These are phyloP conservation scores for Coccomyxa sp. DNA, from an alignment of 139 green algal genomes.

Conservation along the genomic window DNA sequence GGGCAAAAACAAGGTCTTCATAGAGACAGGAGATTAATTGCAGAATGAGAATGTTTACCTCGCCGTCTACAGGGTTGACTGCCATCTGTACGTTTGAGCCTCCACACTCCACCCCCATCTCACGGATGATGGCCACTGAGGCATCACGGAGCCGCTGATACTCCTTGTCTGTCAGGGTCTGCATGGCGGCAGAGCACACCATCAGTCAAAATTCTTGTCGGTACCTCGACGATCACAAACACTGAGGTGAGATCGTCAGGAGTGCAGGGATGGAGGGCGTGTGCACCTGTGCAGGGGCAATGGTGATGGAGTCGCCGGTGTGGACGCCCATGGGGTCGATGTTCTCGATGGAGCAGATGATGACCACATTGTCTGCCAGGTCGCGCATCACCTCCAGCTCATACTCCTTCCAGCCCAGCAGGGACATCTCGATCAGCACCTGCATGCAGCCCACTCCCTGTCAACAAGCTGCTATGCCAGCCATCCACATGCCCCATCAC, in stretches of 20 bases:
- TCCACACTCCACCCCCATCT: conserved; percentile 99
- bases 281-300: conserved; percentile 42
- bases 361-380: conserved; percentile 97
- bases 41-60: conserved; percentile 23
- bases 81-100: conserved; percentile 91
- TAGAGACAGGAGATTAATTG: background rate
- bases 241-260: background rate
- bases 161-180: conserved; percentile 95
- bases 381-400: conserved; percentile 98
- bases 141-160: conserved; percentile 93
- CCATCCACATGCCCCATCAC: background rate
- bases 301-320: conserved; percentile 78
- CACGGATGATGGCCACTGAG: conserved; percentile 86
- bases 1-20: background rate
- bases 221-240: background rate
- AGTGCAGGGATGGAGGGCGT: no score
- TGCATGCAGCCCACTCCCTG: conserved; percentile 16
- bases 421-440: conserved; percentile 88
- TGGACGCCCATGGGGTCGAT: conserved; percentile 99
- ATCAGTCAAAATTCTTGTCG: background rate
- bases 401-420: conserved; percentile 98
- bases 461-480: background rate
- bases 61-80: conserved; percentile 83
- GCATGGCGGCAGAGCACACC: conserved; percentile 8
- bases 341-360: conserved; percentile 99